Conservation (phyloP, 129 eudicot species). For the Erigeron canadensis region DNA sequence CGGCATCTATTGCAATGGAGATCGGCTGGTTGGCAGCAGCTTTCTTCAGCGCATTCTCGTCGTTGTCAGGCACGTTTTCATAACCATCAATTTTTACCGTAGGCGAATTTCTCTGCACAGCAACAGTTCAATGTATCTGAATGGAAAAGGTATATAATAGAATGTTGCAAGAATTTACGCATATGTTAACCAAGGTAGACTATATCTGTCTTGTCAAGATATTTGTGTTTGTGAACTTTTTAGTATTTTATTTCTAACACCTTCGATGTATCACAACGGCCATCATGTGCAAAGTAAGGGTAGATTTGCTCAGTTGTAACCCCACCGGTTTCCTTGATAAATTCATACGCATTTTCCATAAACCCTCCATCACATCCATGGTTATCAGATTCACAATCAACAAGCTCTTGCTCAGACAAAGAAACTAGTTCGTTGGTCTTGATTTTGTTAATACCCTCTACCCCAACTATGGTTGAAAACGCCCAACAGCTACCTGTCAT, state of each 20-base stretch:
- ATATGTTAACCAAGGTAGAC: background rate
- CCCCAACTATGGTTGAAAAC: slow-evolving; percentile 82
- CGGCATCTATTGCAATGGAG: slow-evolving; percentile 79
- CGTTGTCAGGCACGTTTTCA: slow-evolving; percentile 68
- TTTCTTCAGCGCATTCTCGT: slow-evolving; percentile 74
- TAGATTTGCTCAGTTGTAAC: slow-evolving; percentile 59
- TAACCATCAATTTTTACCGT: slow-evolving; percentile 71
- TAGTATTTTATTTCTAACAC: slow-evolving; percentile 25
- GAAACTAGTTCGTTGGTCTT: slow-evolving; percentile 64
- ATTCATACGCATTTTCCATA: slow-evolving; percentile 75
- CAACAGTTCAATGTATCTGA: background rate
- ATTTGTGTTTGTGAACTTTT: background rate
- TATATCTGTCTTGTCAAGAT: slow-evolving; percentile 3
- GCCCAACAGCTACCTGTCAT: slow-evolving; percentile 91
- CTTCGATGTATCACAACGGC: slow-evolving; percentile 57
- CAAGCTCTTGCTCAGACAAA: slow-evolving; percentile 85
- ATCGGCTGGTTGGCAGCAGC: slow-evolving; percentile 84
- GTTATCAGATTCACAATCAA: slow-evolving; percentile 69
- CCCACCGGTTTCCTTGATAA: slow-evolving; percentile 65
- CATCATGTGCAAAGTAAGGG: slow-evolving; percentile 64
- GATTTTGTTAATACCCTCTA: slow-evolving; percentile 85
- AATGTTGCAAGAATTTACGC: background rate
- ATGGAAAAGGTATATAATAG: background rate
- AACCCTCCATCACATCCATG: slow-evolving; percentile 80
- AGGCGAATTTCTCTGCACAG: slow-evolving; percentile 60